phyloP scores from a whole-genome alignment of 768 basidiomycete genomes.

The Suillus discolor region DNA sequence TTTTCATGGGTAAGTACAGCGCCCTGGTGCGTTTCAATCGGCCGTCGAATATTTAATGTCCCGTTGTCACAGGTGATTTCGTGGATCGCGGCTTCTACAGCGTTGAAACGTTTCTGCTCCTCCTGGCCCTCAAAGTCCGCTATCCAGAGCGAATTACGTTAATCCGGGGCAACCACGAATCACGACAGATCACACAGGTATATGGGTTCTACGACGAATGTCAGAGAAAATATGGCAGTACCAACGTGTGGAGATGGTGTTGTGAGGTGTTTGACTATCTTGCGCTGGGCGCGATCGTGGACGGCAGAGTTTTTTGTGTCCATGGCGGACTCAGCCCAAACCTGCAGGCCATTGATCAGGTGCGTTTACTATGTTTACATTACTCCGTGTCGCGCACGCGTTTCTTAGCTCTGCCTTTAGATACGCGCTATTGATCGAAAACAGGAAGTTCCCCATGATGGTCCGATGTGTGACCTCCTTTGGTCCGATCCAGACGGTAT shows the following conservation, averaged over 20 bases:
- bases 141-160: constrained; percentile 97
- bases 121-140: constrained; percentile 94
- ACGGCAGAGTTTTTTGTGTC: constrained; percentile 95
- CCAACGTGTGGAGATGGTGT: constrained; percentile 97
- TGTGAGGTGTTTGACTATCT: constrained; percentile 99
- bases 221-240: constrained; percentile 91
- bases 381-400: constrained; percentile 18
- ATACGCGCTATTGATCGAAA: constrained; percentile 94
- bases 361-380: constrained; percentile 34
- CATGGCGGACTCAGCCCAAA: constrained; percentile 96
- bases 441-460: constrained; percentile 98
- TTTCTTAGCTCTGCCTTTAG: constrained; percentile 39
- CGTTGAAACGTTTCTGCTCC: constrained; percentile 93
- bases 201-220: constrained; percentile 97
- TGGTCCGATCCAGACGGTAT: constrained; percentile 99
- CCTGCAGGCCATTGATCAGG: constrained; percentile 86
- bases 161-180: constrained; percentile 97
- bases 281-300: constrained; percentile 93
- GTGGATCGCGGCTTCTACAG: constrained; percentile 98
- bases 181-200: constrained; percentile 94
- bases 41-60: constrained; percentile 13
- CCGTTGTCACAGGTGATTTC: constrained; percentile 75
- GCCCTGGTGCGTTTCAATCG: constrained; percentile 12
- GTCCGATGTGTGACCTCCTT: constrained; percentile 97
- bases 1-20: constrained; percentile 83